Evolutionary conservation across 2,329 filamentous ascomycete genomes (phyloP), one percentile per base, ranked within the genome.

Genomic region (Beauveria scarabaeidicola): DNA sequence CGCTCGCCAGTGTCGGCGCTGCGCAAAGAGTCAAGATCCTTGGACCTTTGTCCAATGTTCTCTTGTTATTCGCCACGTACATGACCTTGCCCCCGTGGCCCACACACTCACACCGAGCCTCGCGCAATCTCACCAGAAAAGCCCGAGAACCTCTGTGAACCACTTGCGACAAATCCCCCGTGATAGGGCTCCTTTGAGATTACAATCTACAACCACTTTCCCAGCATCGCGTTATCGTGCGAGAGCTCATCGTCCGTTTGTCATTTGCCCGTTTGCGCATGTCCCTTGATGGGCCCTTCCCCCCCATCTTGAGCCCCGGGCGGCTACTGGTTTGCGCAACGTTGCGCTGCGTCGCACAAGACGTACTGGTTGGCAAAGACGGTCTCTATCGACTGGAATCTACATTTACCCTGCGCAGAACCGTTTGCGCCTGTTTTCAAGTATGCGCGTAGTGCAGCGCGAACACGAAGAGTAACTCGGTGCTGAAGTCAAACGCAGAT

Each of bases 291-390:
- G 40, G 52, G 27, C n/a, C 11, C 5, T 10, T 1, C 32, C 52
- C 40, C 50, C 51, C 21, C 17, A 11, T 27, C 9, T 15, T 15
- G 44, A 32, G 11, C 32, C 23, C 23, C 9, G 11, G 52, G 52
- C 52, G 52, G 52, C 40, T 54, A 54, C 40, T 23, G 13, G 29
- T 55, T 55, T 55, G 52, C 52, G 52, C 52, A 46, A 55, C 41
- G n/a, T 46, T 46, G 41, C 25, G 52, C 52, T 44, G 25, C n/a
- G 51, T 52, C 51, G 51, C 51, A 41, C 36, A 7, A 17, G 36
- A 25, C 36, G 13, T 41, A 15, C 25, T 27, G 15, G 7, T 38
- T n/a, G 5, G 51, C 11, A 15, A 32, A 19, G 15, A 27, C 15
- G 2, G 36, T n/a, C 36, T 15, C 21, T 27, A 40, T 52, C 7